Conservation (phyloP, 345 rosid genomes). For the Eucalyptus camaldulensis region DNA sequence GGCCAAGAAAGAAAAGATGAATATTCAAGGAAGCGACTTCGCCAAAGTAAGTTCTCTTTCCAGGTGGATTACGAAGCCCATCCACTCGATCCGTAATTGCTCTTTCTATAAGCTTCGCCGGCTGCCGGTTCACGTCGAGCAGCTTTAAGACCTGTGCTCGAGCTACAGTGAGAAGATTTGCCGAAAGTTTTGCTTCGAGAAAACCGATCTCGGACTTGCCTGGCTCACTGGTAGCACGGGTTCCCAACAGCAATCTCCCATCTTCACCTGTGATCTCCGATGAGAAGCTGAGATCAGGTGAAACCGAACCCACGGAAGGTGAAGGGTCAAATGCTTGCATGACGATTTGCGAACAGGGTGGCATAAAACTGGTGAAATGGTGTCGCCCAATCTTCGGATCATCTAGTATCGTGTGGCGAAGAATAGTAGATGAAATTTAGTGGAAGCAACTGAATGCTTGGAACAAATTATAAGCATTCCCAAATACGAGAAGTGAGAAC, state of each 20-base stretch:
- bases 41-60: background rate
- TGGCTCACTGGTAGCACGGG: background rate
- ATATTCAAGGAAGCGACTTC: background rate
- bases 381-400: background rate
- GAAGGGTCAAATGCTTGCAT: background rate
- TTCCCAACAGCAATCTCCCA: background rate
- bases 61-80: background rate
- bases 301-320: background rate
- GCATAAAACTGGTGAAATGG: background rate
- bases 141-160: conserved; percentile 4
- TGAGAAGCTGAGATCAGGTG: background rate
- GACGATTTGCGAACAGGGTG: background rate
- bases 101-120: conserved; percentile 16
- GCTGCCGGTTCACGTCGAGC: background rate
- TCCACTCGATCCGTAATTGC: conserved; percentile 1
- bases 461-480: background rate
- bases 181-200: conserved; percentile 2
- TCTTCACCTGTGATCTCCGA: background rate
- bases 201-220: background rate
- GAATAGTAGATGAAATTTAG: background rate
- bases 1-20: background rate
- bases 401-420: background rate
- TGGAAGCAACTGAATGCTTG: background rate
- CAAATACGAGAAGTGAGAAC: background rate
- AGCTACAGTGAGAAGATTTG: conserved; percentile 10